Base-by-base conservation (phyloP, 306 rosid species). In the Pyrus bretschneideri region DNA sequence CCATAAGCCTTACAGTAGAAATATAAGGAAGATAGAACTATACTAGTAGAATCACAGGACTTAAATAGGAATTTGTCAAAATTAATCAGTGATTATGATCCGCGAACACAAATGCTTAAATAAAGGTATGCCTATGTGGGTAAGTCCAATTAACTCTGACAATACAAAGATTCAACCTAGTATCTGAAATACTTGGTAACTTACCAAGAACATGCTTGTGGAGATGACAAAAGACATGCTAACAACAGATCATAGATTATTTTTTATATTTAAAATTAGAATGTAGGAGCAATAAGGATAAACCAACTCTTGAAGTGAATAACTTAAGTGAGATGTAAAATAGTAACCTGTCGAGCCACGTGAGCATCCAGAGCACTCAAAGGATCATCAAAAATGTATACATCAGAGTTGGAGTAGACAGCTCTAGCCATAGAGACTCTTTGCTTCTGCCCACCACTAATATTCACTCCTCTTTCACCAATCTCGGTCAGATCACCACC, bases 371-470 rank as follows among this genome's bases (percentile, higher is more conserved):
- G 88, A 78, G 93, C 96, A 78, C 96, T 91, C 69, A 91, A 85
- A 69, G 97, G 97, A 74, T 91, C 97, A 79, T 91, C 97, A 74
- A 91, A 91, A 74, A 89, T 76, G 73, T 86, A 91, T 11, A 89
- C 87, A 79, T 91, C 97, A 0, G 93, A 90, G 72, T 85, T 77
- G 71, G 93, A 90, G 81, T 91, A 91, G 40, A 89, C 90, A 70
- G 95, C 97, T 76, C 97, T 85, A 59, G 97, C 97, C 86, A 91
- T 72, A 71, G 97, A 91, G 60, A 91, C 93, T 82, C 97, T 86
- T 72, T 91, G 95, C 86, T 89, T 91, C 76, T 91, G 97, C 68
- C 97, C 97, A 79, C 97, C 97, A 78, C 97, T 91, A 40, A 91
- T 88, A 79, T 91, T 91, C 60, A 91, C 89, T 66, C 97, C 97